A percentile compares a stretch with the other conserved stretches of the same genome.
phyloP scores from a whole-genome alignment of 2,329 filamentous ascomycete genomes.

The Xylariales sp. region DNA sequence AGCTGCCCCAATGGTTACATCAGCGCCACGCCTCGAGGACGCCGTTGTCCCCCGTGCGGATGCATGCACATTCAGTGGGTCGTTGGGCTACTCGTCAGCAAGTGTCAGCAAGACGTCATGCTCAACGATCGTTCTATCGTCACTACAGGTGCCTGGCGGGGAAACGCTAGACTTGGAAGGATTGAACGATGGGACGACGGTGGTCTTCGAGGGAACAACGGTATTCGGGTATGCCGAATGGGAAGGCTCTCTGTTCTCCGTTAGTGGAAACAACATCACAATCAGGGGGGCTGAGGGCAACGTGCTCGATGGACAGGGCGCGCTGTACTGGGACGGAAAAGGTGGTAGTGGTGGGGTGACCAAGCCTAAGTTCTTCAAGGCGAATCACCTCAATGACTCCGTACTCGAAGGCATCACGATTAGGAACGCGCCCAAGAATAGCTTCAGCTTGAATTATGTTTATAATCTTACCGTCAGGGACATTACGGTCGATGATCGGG shows the following conservation, averaged over 20 bases:
- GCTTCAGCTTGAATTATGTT: constrained; percentile 60
- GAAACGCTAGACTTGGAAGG: constrained; percentile 63
- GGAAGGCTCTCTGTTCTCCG: constrained; percentile 71
- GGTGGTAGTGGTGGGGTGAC: constrained; percentile 69
- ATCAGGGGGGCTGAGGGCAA: constrained; percentile 64
- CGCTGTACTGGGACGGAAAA: constrained; percentile 70
- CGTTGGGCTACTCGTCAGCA: constrained; percentile 54
- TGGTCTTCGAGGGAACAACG: constrained; percentile 73
- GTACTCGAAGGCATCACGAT: constrained; percentile 54
- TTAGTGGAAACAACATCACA: constrained; percentile 67
- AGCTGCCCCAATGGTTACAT: constrained; percentile 25
- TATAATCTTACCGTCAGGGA: constrained; percentile 49
- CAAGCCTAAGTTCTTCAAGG: constrained; percentile 74
- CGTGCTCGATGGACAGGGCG: constrained; percentile 67
- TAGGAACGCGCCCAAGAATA: constrained; percentile 62
- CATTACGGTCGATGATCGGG: constrained; percentile 62
- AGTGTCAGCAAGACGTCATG: constrained; percentile 63
- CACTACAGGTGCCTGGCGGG: constrained; percentile 68
- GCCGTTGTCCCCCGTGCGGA: constrained; percentile 25
- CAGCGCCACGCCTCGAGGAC: constrained; percentile 31
- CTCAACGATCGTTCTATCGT: constrained; percentile 64
- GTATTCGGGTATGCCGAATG: constrained; percentile 75
- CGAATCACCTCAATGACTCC: constrained; percentile 63
- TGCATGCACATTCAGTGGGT: constrained; percentile 67
- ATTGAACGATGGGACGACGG: constrained; percentile 46